phyloP scores from a whole-genome alignment of 305 asterid genomes.

The Rubia balearica region DNA sequence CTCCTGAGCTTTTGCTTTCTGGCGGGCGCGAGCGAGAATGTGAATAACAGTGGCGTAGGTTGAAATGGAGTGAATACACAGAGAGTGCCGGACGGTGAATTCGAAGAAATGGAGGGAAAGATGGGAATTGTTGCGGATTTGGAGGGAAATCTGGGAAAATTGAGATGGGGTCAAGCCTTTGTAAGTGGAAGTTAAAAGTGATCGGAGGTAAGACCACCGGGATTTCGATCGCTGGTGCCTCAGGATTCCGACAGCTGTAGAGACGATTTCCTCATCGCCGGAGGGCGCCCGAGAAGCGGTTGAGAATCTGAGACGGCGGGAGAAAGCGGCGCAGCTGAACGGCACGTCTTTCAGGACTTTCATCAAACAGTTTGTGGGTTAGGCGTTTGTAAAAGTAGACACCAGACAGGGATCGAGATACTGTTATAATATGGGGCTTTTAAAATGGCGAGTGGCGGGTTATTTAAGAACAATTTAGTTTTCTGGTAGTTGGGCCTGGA shows the following conservation, averaged over 20 bases:
- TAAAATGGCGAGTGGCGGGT: neutral
- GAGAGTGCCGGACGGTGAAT: conserved; percentile 58
- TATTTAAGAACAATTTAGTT: neutral
- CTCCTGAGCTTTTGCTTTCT: conserved; percentile 39
- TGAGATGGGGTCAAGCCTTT: conserved; percentile 50
- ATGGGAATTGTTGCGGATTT: conserved; percentile 64
- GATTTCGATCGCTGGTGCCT: conserved; percentile 78
- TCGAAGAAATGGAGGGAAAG: conserved; percentile 56
- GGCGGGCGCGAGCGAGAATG: conserved; percentile 66
- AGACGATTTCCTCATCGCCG: conserved; percentile 33
- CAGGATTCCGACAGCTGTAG: conserved; percentile 62
- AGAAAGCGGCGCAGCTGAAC: neutral
- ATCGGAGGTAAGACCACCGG: conserved; percentile 76
- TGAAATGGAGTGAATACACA: conserved; percentile 56
- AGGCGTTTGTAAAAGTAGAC: neutral
- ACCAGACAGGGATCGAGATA: neutral
- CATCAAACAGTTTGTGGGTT: conserved; percentile 12
- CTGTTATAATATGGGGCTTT: neutral
- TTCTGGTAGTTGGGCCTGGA: neutral
- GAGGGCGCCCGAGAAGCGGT: conserved; percentile 27
- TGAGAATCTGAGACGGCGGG: neutral
- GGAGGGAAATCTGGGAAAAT: conserved; percentile 50
- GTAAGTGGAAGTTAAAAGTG: conserved; percentile 37
- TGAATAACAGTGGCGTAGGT: conserved; percentile 70
- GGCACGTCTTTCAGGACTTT: conserved; percentile 16